Percentiles rank a stretch among this genome's conserved stretches.
Conservation (phyloP, 2,329 filamentous ascomycete species). For the Sphaerulina populicola region DNA sequence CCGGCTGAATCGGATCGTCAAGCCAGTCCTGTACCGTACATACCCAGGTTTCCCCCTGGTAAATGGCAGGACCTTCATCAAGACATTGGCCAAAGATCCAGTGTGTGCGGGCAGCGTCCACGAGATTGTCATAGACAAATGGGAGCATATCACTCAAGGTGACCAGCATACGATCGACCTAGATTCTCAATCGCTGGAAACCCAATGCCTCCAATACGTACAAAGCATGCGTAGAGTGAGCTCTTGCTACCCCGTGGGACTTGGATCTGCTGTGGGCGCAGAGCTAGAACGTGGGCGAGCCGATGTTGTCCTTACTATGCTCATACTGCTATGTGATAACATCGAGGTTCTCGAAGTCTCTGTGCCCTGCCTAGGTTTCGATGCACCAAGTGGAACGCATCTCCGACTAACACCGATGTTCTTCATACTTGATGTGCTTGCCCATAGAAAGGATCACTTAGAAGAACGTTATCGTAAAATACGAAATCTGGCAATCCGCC, state of each 20-base stretch:
- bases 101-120: neutral
- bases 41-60: conserved; percentile 7
- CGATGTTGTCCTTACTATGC: conserved; percentile 10
- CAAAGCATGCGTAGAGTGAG: conserved; percentile 1
- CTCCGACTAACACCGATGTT: neutral
- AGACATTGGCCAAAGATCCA: conserved; percentile 3
- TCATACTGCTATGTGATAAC: conserved; percentile 8
- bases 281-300: conserved; percentile 11
- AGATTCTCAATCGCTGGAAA: conserved; percentile 6
- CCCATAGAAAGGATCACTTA: conserved; percentile 3
- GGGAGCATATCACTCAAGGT: conserved; percentile 6
- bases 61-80: conserved; percentile 9
- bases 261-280: conserved; percentile 9
- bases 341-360: conserved; percentile 10
- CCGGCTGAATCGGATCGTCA: conserved; percentile 8
- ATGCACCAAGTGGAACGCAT: conserved; percentile 2
- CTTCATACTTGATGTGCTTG: conserved; percentile 7
- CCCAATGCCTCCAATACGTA: conserved; percentile 9
- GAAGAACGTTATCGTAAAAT: conserved; percentile 5
- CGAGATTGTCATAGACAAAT: conserved; percentile 11
- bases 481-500: conserved; percentile 5
- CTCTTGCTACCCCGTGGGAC: conserved; percentile 10
- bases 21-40: conserved; percentile 8
- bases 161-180: conserved; percentile 5
- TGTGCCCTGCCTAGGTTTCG: conserved; percentile 2